These are phyloP conservation scores for Berkeleyomyces rouxiae DNA, from an alignment of 2,329 filamentous ascomycete genomes.

Conservation along the genomic window DNA sequence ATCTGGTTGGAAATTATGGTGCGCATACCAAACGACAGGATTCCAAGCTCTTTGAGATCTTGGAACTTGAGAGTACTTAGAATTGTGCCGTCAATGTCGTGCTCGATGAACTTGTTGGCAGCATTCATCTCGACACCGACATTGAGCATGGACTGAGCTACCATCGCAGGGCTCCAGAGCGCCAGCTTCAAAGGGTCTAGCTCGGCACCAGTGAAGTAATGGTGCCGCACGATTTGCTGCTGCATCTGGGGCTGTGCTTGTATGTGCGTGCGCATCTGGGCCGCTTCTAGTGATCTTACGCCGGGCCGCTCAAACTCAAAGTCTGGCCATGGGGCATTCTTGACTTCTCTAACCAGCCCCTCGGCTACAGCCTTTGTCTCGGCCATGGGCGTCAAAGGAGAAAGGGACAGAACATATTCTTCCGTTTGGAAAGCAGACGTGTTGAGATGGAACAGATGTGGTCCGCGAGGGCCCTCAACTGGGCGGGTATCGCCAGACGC, in stretches of 20 bases:
- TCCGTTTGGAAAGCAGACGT: slow-evolving; percentile 35
- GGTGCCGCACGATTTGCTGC: slow-evolving; percentile 20
- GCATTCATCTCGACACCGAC: slow-evolving; percentile 61
- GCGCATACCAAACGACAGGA: slow-evolving; percentile 64
- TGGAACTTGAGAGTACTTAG: slow-evolving; percentile 84
- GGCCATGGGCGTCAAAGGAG: slow-evolving; percentile 45
- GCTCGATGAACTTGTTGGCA: slow-evolving; percentile 71
- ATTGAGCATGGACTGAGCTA: slow-evolving; percentile 74
- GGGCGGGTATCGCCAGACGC: slow-evolving; percentile 30
- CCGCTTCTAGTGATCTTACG: not conserved
- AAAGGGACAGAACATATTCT: slow-evolving; percentile 46
- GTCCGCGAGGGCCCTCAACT: slow-evolving; percentile 66
- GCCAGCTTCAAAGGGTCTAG: slow-evolving; percentile 44
- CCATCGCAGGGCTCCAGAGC: slow-evolving; percentile 57
- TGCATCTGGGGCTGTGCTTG: not conserved
- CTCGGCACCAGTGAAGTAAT: slow-evolving; percentile 38
- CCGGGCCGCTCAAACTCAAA: slow-evolving; percentile 5
- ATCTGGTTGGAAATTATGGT: slow-evolving; percentile 71
- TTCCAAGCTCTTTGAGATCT: slow-evolving; percentile 66
- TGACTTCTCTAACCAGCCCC: not conserved
- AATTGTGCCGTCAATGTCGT: slow-evolving; percentile 82
- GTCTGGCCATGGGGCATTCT: slow-evolving; percentile 20
- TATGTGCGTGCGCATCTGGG: not conserved
- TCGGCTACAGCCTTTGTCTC: not conserved
- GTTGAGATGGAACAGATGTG: slow-evolving; percentile 69